Evolutionary conservation across 2,329 filamentous ascomycete genomes (phyloP).

Genomic region (Huntiella bhutanensis): DNA sequence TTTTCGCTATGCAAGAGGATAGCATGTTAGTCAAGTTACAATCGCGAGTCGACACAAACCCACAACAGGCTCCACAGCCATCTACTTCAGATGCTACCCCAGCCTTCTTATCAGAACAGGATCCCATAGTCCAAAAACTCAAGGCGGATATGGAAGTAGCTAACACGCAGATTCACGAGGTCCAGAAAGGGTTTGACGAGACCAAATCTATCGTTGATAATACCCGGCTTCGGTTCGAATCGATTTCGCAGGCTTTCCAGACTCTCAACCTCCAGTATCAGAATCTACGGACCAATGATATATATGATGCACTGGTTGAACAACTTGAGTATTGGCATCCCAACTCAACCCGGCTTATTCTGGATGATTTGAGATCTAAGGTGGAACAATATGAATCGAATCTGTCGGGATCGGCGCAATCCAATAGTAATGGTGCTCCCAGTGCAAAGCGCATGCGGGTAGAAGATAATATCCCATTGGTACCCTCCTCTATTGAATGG

Average conservation of each 20-base stretch:
- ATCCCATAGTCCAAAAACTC: neutral
- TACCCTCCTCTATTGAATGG: too few species aligned
- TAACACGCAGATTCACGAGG: too few species aligned
- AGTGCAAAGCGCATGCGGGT: too few species aligned
- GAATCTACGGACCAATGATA: constrained; percentile 3
- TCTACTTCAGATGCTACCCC: too few species aligned
- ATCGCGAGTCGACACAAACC: too few species aligned
- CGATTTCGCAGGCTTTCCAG: neutral
- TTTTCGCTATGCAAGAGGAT: too few species aligned
- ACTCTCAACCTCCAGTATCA: constrained; percentile 5
- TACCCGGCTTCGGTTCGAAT: constrained; percentile 1
- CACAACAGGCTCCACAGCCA: too few species aligned
- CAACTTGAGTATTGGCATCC: constrained; percentile 10
- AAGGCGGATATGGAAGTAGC: constrained; percentile 1
- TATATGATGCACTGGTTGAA: constrained; percentile 9
- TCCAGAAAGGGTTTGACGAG: constrained; percentile 5
- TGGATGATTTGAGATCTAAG: constrained; percentile 2
- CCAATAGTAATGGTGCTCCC: too few species aligned
- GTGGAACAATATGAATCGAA: neutral
- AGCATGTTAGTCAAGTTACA: too few species aligned
- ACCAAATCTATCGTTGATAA: neutral
- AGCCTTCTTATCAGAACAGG: too few species aligned
- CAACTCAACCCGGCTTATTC: constrained; percentile 1
- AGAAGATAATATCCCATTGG: too few species aligned
- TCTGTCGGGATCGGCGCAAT: too few species aligned